Conservation (phyloP, 2,329 filamentous ascomycete species). For the Emergomyces pasteurianus region DNA sequence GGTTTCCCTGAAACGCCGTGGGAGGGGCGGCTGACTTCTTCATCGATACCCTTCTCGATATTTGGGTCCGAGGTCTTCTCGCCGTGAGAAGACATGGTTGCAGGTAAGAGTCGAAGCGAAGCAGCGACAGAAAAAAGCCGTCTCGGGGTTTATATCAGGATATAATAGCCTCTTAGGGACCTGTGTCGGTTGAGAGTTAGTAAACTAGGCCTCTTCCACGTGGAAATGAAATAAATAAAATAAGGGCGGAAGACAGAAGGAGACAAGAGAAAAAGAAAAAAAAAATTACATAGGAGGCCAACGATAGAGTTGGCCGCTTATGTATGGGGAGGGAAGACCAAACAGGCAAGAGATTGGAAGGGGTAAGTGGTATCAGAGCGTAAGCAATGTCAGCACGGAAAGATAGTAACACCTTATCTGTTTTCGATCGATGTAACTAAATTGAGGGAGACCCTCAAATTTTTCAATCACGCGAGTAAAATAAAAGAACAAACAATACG, state of each 20-base stretch:
- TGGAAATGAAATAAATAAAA: background rate
- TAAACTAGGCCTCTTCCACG: background rate
- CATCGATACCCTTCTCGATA: slow-evolving; percentile 21
- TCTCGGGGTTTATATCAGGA: background rate
- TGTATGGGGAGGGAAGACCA: no score
- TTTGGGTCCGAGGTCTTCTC: slow-evolving; percentile 2
- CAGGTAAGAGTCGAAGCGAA: background rate
- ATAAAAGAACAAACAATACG: background rate
- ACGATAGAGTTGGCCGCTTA: no score
- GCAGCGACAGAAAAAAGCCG: background rate
- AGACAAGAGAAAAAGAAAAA: background rate
- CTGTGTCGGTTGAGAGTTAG: background rate
- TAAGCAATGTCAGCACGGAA: background rate
- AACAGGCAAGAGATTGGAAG: no score
- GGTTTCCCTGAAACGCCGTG: slow-evolving; percentile 20
- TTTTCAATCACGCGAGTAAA: background rate
- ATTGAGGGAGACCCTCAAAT: background rate
- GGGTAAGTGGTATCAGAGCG: no score
- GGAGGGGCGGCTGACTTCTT: slow-evolving; percentile 17
- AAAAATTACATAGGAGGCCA: background rate
- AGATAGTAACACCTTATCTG: background rate
- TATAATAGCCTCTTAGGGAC: background rate
- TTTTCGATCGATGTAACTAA: background rate
- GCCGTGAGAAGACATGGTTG: slow-evolving; percentile 5
- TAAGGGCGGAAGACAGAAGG: background rate